Conservation (phyloP, 75 land plant species). For the Azolla pinnata region DNA sequence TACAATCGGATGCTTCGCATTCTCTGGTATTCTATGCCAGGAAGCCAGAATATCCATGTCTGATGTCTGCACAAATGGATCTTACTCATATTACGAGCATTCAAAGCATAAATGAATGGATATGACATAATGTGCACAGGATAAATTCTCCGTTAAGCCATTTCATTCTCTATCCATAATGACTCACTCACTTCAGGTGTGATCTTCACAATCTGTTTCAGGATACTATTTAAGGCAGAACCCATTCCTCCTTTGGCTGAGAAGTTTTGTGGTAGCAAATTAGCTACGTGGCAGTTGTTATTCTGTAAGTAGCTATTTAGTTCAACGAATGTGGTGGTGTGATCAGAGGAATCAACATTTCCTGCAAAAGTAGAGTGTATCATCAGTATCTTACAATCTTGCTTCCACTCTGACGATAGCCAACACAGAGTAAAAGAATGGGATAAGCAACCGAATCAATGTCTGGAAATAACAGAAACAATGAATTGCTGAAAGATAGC, state of each 20-base stretch:
- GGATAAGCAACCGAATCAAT: not conserved
- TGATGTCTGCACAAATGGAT: constrained; percentile 40
- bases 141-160: too few species aligned
- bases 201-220: constrained; percentile 44
- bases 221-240: constrained; percentile 49
- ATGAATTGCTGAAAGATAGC: not conserved
- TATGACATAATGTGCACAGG: too few species aligned
- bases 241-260: constrained; percentile 45
- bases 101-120: too few species aligned
- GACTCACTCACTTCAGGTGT: too few species aligned
- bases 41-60: constrained; percentile 73
- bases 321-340: constrained; percentile 51
- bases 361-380: constrained; percentile 42
- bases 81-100: too few species aligned
- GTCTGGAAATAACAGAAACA: not conserved
- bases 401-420: not conserved
- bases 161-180: too few species aligned
- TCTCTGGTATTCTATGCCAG: constrained; percentile 56
- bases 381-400: too few species aligned
- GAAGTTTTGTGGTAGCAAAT: constrained; percentile 50
- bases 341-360: constrained; percentile 76
- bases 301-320: constrained; percentile 44
- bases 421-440: not conserved
- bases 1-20: constrained; percentile 40
- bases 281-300: constrained; percentile 63